These are phyloP conservation scores for Fusarium albidum DNA, from an alignment of 2,329 filamentous ascomycete species.

Conservation along the genomic window DNA sequence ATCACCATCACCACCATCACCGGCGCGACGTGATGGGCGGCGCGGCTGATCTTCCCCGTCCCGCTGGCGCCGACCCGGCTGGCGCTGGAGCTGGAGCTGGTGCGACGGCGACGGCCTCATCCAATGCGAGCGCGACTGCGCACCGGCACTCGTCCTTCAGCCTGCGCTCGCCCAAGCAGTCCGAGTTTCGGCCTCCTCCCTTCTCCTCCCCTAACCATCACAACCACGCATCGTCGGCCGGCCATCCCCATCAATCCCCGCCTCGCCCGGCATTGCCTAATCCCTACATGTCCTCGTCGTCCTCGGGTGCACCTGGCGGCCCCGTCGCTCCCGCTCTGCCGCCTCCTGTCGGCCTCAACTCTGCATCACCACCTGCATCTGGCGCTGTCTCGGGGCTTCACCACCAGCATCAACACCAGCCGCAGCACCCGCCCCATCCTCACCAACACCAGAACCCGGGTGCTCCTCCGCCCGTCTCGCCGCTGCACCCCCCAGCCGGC, in stretches of 20 bases:
- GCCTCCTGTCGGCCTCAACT: conserved; percentile 39
- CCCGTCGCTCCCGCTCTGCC: conserved; percentile 44
- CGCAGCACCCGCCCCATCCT: conserved; percentile 46
- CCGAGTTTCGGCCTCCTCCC: conserved; percentile 49
- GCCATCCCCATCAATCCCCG: conserved; percentile 43
- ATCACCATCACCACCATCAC: conserved; percentile 47
- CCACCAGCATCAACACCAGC: conserved; percentile 44
- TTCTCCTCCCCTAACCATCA: conserved; percentile 41
- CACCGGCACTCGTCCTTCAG: conserved; percentile 56
- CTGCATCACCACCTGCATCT: conserved; percentile 29
- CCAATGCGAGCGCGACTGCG: conserved; percentile 39
- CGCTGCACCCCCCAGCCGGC: conserved; percentile 52
- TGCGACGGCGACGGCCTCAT: conserved; percentile 34
- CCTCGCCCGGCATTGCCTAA: conserved; percentile 42
- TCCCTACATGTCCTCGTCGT: conserved; percentile 49
- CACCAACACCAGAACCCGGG: conserved; percentile 36
- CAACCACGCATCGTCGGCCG: conserved; percentile 40
- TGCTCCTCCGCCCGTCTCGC: conserved; percentile 48
- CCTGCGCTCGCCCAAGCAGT: conserved; percentile 58
- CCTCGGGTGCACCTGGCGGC: conserved; percentile 41
- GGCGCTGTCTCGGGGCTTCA: conserved; percentile 31
- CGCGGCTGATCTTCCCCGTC: conserved; percentile 35
- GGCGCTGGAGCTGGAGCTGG: conserved; percentile 18
- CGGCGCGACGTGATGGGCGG: conserved; percentile 58
- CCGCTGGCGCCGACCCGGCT: conserved; percentile 23